Percentiles rank a stretch among this genome's conserved stretches.
Conservation (phyloP, 73 alveolate species). For the Paramecium bursaria region DNA sequence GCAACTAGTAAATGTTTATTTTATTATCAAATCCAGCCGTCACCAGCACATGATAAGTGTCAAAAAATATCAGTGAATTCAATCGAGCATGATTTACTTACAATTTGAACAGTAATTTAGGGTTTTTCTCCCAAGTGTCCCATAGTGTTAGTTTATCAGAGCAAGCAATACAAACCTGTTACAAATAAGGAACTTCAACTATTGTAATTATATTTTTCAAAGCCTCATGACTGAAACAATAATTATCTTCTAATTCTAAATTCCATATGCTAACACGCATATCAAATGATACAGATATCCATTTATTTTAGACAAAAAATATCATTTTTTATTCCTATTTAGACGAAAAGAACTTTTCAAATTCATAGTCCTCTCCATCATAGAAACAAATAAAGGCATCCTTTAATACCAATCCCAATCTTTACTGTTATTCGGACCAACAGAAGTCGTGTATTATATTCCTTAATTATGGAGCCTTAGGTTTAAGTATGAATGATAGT, state of each 20-base stretch:
- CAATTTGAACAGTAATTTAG: conserved; percentile 28
- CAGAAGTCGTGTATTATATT: conserved; percentile 42
- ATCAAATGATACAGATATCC: conserved; percentile 18
- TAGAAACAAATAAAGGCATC: conserved; percentile 51
- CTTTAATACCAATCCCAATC: conserved; percentile 35
- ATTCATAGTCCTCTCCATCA: conserved; percentile 39
- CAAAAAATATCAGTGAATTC: conserved; percentile 42
- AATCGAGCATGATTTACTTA: conserved; percentile 57
- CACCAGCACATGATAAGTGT: conserved; percentile 51
- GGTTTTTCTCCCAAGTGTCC: conserved; percentile 44
- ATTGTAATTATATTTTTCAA: conserved; percentile 25
- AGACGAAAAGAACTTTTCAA: conserved; percentile 27
- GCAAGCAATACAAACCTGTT: conserved; percentile 49
- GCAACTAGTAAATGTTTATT: conserved; percentile 43
- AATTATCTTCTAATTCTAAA: conserved; percentile 14
- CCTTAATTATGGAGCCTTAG: conserved; percentile 22
- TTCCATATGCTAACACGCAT: conserved; percentile 20
- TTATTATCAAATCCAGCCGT: conserved; percentile 65
- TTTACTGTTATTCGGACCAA: conserved; percentile 58
- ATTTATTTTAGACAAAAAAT: conserved; percentile 27
- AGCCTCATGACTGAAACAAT: conserved; percentile 14
- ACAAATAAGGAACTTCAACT: conserved; percentile 9
- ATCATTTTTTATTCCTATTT: conserved; percentile 20
- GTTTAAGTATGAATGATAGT: neutral
- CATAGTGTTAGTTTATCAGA: conserved; percentile 41